phyloP scores from a whole-genome alignment of 2,329 filamentous ascomycete genomes.

The Pestalotiopsis sp. region DNA sequence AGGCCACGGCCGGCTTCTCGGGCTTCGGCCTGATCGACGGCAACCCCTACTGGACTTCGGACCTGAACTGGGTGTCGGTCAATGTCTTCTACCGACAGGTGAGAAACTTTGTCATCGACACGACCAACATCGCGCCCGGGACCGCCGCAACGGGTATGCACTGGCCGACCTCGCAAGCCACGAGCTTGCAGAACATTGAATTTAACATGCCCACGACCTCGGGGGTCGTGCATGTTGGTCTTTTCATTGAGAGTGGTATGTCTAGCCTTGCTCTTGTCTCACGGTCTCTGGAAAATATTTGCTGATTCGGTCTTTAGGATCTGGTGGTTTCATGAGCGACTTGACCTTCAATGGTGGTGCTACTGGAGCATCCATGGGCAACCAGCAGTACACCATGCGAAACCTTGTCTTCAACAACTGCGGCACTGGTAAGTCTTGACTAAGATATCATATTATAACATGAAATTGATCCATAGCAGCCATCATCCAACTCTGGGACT shows the following conservation, averaged over 20 bases:
- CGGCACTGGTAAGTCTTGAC: constrained; percentile 48
- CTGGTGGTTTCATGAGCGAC: constrained; percentile 52
- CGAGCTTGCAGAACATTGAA: constrained; percentile 51
- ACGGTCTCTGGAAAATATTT: constrained; percentile 7
- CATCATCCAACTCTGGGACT: constrained; percentile 72
- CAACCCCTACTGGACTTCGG: constrained; percentile 47
- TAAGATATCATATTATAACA: background rate
- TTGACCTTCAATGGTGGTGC: constrained; percentile 63
- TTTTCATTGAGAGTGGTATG: constrained; percentile 34
- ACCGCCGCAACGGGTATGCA: constrained; percentile 50
- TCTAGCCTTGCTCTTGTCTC: background rate
- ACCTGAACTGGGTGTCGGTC: constrained; percentile 45
- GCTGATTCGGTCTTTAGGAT: constrained; percentile 27
- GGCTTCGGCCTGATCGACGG: constrained; percentile 61
- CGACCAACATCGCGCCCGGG: constrained; percentile 30
- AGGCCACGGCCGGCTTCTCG: constrained; percentile 52
- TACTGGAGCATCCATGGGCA: constrained; percentile 64
- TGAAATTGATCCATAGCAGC: constrained; percentile 32
- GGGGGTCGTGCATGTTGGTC: constrained; percentile 31
- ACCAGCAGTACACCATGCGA: constrained; percentile 70
- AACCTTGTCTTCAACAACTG: constrained; percentile 68
- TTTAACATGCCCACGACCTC: constrained; percentile 44
- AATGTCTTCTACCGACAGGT: constrained; percentile 68
- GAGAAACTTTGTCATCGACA: constrained; percentile 66
- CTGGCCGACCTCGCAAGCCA: constrained; percentile 65